phyloP scores from a whole-genome alignment of 2,329 filamentous ascomycete genomes.

The Amylocarpus encephaloides region DNA sequence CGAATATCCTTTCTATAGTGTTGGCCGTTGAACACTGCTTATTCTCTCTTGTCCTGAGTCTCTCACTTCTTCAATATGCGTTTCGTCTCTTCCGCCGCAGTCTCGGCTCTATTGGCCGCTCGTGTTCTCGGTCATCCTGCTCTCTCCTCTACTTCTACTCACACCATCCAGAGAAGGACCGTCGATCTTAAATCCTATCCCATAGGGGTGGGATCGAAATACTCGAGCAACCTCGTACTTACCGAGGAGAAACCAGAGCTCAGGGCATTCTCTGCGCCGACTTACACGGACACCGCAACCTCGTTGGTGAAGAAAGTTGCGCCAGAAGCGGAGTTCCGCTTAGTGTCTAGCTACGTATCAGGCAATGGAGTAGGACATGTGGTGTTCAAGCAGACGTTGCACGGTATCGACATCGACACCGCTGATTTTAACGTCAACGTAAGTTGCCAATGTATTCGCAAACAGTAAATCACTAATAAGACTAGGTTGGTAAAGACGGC shows the following conservation, averaged over 20 bases:
- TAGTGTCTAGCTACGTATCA: conserved; percentile 42
- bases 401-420: conserved; percentile 54
- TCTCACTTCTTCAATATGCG: conserved; percentile 7
- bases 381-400: conserved; percentile 52
- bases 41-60: background rate
- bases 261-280: conserved; percentile 2
- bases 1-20: background rate
- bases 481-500: conserved; percentile 45
- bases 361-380: conserved; percentile 49
- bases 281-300: conserved; percentile 39
- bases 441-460: background rate
- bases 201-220: conserved; percentile 5
- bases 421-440: conserved; percentile 30
- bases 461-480: conserved; percentile 28
- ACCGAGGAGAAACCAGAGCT: conserved; percentile 1
- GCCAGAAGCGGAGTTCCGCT: conserved; percentile 40
- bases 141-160: background rate
- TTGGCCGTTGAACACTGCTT: background rate
- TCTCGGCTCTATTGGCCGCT: conserved; percentile 3
- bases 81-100: conserved; percentile 4
- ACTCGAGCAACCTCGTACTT: conserved; percentile 4
- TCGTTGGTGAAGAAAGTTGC: conserved; percentile 37
- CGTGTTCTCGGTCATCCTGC: conserved; percentile 7
- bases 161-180: conserved; percentile 5
- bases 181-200: conserved; percentile 6